Evolutionary conservation across 2,329 filamentous ascomycete genomes (phyloP), one percentile per base, ranked within the genome.

Genomic region (Esteya vermicola): DNA sequence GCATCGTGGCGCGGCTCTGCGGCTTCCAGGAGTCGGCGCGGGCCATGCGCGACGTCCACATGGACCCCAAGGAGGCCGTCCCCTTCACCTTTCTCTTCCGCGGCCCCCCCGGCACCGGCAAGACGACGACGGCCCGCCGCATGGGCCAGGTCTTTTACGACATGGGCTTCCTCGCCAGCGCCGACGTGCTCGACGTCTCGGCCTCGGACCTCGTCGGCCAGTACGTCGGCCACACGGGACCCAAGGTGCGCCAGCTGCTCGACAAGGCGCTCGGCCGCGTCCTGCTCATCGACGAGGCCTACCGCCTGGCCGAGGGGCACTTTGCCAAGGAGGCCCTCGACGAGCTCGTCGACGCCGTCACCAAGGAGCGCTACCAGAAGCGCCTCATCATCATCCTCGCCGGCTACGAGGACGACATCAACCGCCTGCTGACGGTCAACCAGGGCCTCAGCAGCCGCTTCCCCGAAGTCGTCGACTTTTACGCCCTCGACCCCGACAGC

Each of bases 61-160:
- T 76, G 51, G 70, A 82, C 46, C 69, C 75, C 2, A 62, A 64
- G 8, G 63, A 72, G 8, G 57, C 70, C 10, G 64, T 83, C 0
- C 77, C 78, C 0, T 81, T 80, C 52, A 79, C 70, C 44, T 84
- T 83, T 47, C 49, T 85, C 0, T 85, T 85, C 57, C 67, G 72
- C 1, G 80, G 81, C 0, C 72, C 72, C 8, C 50, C 51, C 3
- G 50, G 50, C 0, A 85, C 81, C 0, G 82, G 81, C 0, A 86
- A 86, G 50, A 85, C 81, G 0, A 78, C 76, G 0, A 84, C 65
- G 0, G 83, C 83, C 0, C 61, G 68, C n/a, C 81, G 78, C 45
- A 82, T 88, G 67, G 81, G 81, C 4, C 71, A 83, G 45, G 63
- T 88, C 0, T 88, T 74, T 50, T 86, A 83, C 50, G 75, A 86